These are phyloP conservation scores for Arabidopsis hybrid DNA, from an alignment of 441 rosid genomes.

Conservation along the genomic window DNA sequence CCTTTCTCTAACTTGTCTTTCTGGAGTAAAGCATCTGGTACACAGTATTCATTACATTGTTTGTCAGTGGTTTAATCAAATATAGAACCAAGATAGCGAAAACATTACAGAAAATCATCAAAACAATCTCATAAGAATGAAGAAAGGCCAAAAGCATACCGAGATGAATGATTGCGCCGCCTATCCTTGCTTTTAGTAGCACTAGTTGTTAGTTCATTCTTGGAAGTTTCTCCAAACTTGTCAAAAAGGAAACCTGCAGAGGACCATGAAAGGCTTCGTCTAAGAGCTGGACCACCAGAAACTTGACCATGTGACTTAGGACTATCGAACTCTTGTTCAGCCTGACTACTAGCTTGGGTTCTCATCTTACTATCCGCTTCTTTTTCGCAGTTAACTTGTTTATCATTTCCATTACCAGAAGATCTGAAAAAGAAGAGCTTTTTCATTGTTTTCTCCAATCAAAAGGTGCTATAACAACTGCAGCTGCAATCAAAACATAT, in stretches of 20 bases:
- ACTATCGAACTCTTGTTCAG: conserved; percentile 48
- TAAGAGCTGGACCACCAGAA: conserved; percentile 64
- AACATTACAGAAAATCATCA: conserved; percentile 8
- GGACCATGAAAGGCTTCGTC: conserved; percentile 86
- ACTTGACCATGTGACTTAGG: conserved; percentile 62
- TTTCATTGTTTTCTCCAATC: conserved; percentile 66
- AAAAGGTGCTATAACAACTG: conserved; percentile 39
- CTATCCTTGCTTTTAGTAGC: conserved; percentile 45
- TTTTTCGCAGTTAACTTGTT: conserved; percentile 55
- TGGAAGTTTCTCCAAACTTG: conserved; percentile 52
- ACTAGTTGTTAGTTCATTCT: conserved; percentile 47
- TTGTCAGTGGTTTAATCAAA: background rate
- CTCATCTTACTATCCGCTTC: conserved; percentile 48
- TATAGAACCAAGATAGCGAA: background rate
- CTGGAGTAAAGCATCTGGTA: conserved; percentile 57
- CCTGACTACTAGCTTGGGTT: conserved; percentile 48
- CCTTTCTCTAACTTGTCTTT: conserved; percentile 58
- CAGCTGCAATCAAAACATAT: conserved; percentile 50
- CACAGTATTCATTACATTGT: conserved; percentile 4
- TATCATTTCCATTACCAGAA: conserved; percentile 62
- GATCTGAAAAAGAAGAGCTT: conserved; percentile 83
- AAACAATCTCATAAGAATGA: conserved; percentile 12
- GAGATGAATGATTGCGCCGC: conserved; percentile 55
- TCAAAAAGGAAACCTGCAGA: conserved; percentile 71
- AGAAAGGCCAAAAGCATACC: conserved; percentile 52